phyloP scores from a whole-genome alignment of 306 rosid species.

The Gastrolobium bilobum region DNA sequence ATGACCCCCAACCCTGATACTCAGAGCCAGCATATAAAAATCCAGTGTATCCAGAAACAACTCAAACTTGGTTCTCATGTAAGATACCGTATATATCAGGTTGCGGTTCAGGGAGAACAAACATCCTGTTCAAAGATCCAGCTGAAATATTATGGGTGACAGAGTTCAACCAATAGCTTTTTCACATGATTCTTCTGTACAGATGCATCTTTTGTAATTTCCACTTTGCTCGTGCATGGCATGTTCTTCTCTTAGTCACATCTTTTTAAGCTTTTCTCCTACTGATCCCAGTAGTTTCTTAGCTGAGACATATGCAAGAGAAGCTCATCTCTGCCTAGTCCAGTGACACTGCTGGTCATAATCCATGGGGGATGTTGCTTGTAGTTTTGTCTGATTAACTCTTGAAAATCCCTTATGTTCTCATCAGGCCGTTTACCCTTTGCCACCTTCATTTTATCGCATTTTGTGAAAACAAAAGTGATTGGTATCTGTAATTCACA shows the following conservation, averaged over 20 bases:
- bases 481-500: slow-evolving; percentile 75
- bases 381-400: slow-evolving; percentile 75
- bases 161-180: slow-evolving; percentile 21
- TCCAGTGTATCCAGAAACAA: slow-evolving; percentile 34
- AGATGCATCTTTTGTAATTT: slow-evolving; percentile 30
- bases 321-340: slow-evolving; percentile 89
- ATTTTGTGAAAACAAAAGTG: slow-evolving; percentile 92
- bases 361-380: slow-evolving; percentile 88
- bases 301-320: slow-evolving; percentile 89
- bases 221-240: slow-evolving; percentile 20
- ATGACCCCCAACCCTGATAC: background rate
- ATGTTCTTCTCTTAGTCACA: slow-evolving; percentile 14
- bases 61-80: slow-evolving; percentile 26
- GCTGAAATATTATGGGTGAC: slow-evolving; percentile 17
- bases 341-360: slow-evolving; percentile 93
- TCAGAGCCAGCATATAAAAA: background rate
- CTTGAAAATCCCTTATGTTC: slow-evolving; percentile 80
- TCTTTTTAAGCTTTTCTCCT: slow-evolving; percentile 25
- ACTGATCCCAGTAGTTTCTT: slow-evolving; percentile 93
- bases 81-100: slow-evolving; percentile 25
- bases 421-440: slow-evolving; percentile 88
- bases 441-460: slow-evolving; percentile 78
- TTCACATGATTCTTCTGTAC: slow-evolving; percentile 26
- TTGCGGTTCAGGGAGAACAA: slow-evolving; percentile 37
- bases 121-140: slow-evolving; percentile 24